Evolutionary conservation across 148 eudicot genomes (phyloP).

Genomic region (Rhododendron molle): DNA sequence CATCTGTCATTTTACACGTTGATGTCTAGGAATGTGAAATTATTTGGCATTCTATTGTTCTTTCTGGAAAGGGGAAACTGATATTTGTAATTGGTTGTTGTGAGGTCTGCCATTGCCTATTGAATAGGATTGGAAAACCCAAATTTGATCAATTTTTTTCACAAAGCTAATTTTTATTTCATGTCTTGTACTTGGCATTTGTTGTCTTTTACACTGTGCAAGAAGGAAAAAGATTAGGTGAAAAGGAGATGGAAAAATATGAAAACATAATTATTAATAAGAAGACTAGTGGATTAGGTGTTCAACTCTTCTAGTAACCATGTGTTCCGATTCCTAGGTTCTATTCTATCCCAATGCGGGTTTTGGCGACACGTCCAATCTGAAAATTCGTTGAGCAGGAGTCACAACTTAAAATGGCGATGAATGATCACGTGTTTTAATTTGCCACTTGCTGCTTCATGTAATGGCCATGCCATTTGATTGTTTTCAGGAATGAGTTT

Average conservation of each 20-base stretch:
- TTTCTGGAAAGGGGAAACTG: background rate
- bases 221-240: background rate
- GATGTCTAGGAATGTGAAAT: background rate
- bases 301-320: background rate
- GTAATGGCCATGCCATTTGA: background rate
- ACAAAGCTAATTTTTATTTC: background rate
- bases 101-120: background rate
- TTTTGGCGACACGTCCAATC: background rate
- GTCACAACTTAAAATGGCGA: background rate
- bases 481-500: background rate
- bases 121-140: background rate
- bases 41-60: background rate
- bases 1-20: too few relatives aligned
- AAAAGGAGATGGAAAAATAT: background rate
- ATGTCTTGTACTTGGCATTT: background rate
- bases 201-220: background rate
- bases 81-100: background rate
- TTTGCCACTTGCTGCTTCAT: background rate
- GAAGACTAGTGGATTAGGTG: background rate
- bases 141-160: background rate
- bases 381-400: background rate
- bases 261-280: background rate
- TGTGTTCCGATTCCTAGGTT: background rate
- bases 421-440: background rate
- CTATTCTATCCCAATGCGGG: background rate